Conservation (phyloP, 2,329 filamentous ascomycete species). For the Fusarium continuum region DNA sequence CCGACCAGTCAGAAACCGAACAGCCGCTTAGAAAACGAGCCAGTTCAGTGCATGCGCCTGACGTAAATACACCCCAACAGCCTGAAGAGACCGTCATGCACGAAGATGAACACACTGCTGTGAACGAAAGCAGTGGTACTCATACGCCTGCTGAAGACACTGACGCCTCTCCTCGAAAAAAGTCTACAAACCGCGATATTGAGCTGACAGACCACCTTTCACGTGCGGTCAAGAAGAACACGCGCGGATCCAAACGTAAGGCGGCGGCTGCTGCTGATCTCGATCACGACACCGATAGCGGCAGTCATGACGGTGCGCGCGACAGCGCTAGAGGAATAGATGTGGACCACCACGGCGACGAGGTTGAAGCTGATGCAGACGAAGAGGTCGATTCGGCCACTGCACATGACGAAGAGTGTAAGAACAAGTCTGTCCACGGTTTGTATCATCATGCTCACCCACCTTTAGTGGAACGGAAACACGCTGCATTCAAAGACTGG, state of each 20-base stretch:
- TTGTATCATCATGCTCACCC: slow-evolving; percentile 34
- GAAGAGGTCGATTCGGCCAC: slow-evolving; percentile 68
- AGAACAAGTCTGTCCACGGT: slow-evolving; percentile 17
- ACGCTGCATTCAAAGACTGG: slow-evolving; percentile 81
- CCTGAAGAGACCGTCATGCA: slow-evolving; percentile 46
- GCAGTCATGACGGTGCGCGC: slow-evolving; percentile 46
- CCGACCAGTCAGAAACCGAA: slow-evolving; percentile 56
- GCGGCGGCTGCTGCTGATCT: slow-evolving; percentile 43
- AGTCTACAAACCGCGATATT: slow-evolving; percentile 44
- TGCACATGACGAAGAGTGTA: slow-evolving; percentile 73
- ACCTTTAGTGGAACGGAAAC: slow-evolving; percentile 75
- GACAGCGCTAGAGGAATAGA: slow-evolving; percentile 53
- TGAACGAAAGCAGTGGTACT: slow-evolving; percentile 50
- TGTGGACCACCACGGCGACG: slow-evolving; percentile 60
- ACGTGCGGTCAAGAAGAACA: slow-evolving; percentile 52
- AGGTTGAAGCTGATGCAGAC: slow-evolving; percentile 65
- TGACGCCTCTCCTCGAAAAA: slow-evolving; percentile 43
- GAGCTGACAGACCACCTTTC: slow-evolving; percentile 47
- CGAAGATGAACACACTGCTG: slow-evolving; percentile 50
- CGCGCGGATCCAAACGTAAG: slow-evolving; percentile 54
- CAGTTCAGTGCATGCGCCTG: slow-evolving; percentile 56
- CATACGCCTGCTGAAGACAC: slow-evolving; percentile 60
- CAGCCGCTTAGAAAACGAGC: slow-evolving; percentile 64
- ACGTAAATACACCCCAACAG: slow-evolving; percentile 45
- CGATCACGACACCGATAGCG: slow-evolving; percentile 48